Conservation (phyloP, 169 alveolate species). For the Cryptosporidium bovis region DNA sequence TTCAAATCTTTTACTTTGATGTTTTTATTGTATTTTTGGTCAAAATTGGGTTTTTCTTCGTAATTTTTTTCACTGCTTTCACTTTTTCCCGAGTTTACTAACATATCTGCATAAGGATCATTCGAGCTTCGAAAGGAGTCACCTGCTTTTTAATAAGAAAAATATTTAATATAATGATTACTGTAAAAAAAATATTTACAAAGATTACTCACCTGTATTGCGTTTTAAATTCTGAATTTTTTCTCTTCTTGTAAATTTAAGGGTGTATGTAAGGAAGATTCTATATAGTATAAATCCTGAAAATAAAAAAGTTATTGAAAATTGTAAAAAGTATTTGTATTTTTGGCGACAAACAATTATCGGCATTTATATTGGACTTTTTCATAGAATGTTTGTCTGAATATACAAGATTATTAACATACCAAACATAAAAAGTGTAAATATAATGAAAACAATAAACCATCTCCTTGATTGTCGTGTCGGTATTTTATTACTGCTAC, state of each 20-base stretch:
- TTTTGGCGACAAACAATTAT: background rate
- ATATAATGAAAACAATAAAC: constrained; percentile 32
- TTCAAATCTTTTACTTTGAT: background rate
- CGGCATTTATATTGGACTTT: background rate
- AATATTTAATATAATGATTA: too few relatives aligned
- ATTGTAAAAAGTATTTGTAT: background rate
- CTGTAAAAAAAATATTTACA: too few relatives aligned
- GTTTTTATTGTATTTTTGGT: background rate
- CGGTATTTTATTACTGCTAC: background rate
- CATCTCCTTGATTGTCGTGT: constrained; percentile 12
- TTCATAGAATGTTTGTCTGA: background rate
- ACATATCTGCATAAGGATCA: constrained; percentile 22
- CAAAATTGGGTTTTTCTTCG: background rate
- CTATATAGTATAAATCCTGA: constrained; percentile 48
- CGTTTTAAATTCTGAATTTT: too few relatives aligned
- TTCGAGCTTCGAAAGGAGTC: too few relatives aligned
- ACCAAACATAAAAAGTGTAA: constrained; percentile 60
- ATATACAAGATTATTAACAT: constrained; percentile 17
- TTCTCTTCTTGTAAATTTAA: too few relatives aligned
- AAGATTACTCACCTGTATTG: too few relatives aligned
- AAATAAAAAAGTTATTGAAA: constrained; percentile 5
- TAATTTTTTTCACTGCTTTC: background rate
- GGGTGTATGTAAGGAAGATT: constrained; percentile 41
- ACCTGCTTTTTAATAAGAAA: too few relatives aligned
- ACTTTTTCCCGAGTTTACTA: constrained; percentile 4